Percentiles rank a stretch among this genome's conserved stretches.
Conservation (phyloP, 768 basidiomycete species). For the Phlebiopsis gigantea region DNA sequence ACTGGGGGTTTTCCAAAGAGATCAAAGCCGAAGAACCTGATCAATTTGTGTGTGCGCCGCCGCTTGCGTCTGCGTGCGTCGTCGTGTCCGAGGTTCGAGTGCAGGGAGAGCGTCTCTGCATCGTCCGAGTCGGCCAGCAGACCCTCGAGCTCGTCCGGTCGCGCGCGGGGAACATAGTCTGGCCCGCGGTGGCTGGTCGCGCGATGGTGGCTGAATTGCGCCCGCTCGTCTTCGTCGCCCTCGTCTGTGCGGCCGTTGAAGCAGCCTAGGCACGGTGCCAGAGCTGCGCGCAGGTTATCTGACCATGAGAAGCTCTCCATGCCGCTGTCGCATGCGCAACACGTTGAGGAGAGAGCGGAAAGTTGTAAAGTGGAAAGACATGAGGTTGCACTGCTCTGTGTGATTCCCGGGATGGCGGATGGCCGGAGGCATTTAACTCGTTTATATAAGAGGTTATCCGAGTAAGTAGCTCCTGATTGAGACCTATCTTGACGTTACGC, state of each 20-base stretch:
- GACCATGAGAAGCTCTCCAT: slow-evolving; percentile 56
- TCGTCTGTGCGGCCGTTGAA: slow-evolving; percentile 29
- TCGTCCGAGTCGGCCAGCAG: slow-evolving; percentile 51
- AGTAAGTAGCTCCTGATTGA: background rate
- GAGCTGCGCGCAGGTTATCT: slow-evolving; percentile 52
- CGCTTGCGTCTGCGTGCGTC: slow-evolving; percentile 30
- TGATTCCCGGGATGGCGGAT: background rate
- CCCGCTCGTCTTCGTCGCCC: slow-evolving; percentile 30
- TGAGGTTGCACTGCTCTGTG: background rate
- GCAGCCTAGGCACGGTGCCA: slow-evolving; percentile 58
- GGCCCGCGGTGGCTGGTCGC: slow-evolving; percentile 1
- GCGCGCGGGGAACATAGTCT: slow-evolving; percentile 22
- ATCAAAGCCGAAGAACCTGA: slow-evolving; percentile 61
- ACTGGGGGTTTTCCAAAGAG: slow-evolving; percentile 60
- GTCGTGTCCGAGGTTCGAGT: slow-evolving; percentile 49
- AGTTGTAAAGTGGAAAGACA: background rate
- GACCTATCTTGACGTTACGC: background rate
- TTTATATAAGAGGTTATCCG: background rate
- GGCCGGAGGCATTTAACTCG: background rate
- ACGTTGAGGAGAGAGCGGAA: background rate
- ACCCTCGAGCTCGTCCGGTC: slow-evolving; percentile 42
- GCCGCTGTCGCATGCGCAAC: slow-evolving; percentile 1
- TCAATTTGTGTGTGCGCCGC: slow-evolving; percentile 30
- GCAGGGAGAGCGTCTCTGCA: slow-evolving; percentile 57
- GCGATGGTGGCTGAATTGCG: slow-evolving; percentile 10